Conservation (phyloP, 1,139 yeast genomes). For the Debaryomyces sp. region DNA sequence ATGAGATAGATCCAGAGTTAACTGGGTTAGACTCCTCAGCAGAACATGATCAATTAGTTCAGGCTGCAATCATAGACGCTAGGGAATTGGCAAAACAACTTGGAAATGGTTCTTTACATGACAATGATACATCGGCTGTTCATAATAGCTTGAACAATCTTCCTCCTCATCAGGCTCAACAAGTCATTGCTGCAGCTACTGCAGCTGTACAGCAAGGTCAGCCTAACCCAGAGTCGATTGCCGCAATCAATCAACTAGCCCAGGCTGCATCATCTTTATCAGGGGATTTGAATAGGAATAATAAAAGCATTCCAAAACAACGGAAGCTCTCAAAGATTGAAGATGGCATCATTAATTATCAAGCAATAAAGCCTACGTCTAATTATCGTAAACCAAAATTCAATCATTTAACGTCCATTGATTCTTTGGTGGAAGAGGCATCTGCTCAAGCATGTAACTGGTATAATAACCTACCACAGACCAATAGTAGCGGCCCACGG, state of each 20-base stretch:
- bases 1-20: slow-evolving; percentile 65
- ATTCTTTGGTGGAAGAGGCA: slow-evolving; percentile 40
- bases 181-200: slow-evolving; percentile 27
- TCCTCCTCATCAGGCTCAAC: slow-evolving; percentile 32
- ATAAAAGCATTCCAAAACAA: slow-evolving; percentile 7
- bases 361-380: slow-evolving; percentile 4
- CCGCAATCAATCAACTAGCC: slow-evolving; percentile 35
- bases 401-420: slow-evolving; percentile 32
- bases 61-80: slow-evolving; percentile 70
- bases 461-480: slow-evolving; percentile 37
- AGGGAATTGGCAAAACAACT: slow-evolving; percentile 61
- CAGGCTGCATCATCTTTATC: slow-evolving; percentile 33
- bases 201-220: slow-evolving; percentile 24
- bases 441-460: slow-evolving; percentile 38
- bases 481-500: slow-evolving; percentile 39
- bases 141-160: slow-evolving; percentile 16
- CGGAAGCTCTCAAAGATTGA: slow-evolving; percentile 9
- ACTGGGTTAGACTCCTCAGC: slow-evolving; percentile 47
- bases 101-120: slow-evolving; percentile 19
- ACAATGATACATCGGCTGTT: slow-evolving; percentile 13
- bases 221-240: slow-evolving; percentile 17
- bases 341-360: slow-evolving; percentile 5
- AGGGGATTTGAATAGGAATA: slow-evolving; percentile 9
- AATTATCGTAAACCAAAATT: slow-evolving; percentile 24
- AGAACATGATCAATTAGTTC: slow-evolving; percentile 63